Evolutionary conservation across 73 alveolate species (phyloP), one percentile per base, ranked within the genome.

Genomic region (Tetrahymena borealis): DNA sequence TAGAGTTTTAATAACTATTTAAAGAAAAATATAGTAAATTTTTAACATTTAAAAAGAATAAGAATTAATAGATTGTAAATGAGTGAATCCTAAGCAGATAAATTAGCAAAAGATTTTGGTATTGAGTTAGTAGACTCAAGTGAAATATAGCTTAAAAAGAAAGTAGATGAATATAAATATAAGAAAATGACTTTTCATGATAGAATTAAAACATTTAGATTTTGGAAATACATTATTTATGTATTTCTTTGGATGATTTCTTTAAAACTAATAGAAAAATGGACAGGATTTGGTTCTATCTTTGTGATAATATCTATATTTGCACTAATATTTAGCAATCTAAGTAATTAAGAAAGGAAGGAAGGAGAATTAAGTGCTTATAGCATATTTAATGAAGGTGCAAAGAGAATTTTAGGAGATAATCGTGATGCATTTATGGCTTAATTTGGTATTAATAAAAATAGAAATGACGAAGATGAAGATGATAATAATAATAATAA

Each of bases 331-430:
- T 92, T 92, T 93, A 85, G 39, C 6, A 93, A 93, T 93, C 28
- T 93, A 38, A 92, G 93, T 4, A 39, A 78, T 32, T 79, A 90
- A 39, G 95, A 60, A 9, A 60, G 85, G 28, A 60, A 93, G 79
- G 91, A 93, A 40, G 95, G 95, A 33, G 78, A 78, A 13, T 35
- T 93, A 32, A 93, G 93, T 93, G 93, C 93, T 16, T 93, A 93
- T 33, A 93, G 93, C 20, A 40, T 85, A 12, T 85, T 85, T 93
- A 90, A 93, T 93, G 91, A 92, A 32, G 93, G 95, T 39, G 90
- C 90, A 11, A 93, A 93, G 60, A 93, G 78, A 33, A 40, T 93
- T 38, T 60, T 93, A 90, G 95, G 95, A 28, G 77, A 93, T 38
- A 85, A 41, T 79, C 90, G 93, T 39, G 95, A 93, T 39, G 40